Base-by-base conservation (phyloP, 331 rosid species). In the Erythrophleum ivorense region DNA sequence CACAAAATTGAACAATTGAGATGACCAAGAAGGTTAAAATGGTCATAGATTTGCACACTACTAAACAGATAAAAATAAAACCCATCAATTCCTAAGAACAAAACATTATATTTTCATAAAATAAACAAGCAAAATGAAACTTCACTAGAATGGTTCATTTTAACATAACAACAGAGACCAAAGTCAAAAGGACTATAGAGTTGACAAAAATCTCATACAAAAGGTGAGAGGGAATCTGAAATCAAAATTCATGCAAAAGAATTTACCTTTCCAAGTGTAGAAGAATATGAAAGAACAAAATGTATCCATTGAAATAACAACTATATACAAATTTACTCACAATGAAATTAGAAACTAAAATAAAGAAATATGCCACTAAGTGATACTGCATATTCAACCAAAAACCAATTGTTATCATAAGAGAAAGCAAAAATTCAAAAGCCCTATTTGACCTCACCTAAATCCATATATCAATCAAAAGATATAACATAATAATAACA, bases 31-130 rank as follows among this genome's bases (percentile, higher is more conserved):
- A 54, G 63, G 33, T 14, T 13, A 80, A 87, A 80, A 80, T 70
- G 55, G 43, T 29, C 29, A 62, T 72, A 79, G 92, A 91, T 89
- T 90, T 53, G 58, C 52, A 36, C 59, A 71, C 21, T 46, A 34
- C 5, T n/a, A 71, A 24, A 9, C 48, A 77, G 78, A 68, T 58
- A 45, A 68, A 60, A 48, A 82, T 49, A 59, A 79, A 76, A 79
- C 76, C 59, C 80, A 52, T 14, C 62, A 41, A 46, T 53, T 18
- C 67, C 38, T 6, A 65, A 11, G 52, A 41, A 34, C n/a, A 53
- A 73, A n/a, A 63, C 21, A 69, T 3, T 63, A 60, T 65, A 9
- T 19, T 9, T 66, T 60, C 45, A 12, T 43, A 66, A 78, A 59
- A 55, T 8, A 18, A 33, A 46, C 38, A n/a, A 43, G 69, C 53